These are phyloP conservation scores for Carex sylvatica DNA, from an alignment of 202 grass and related monocot genomes.

Conservation along the genomic window DNA sequence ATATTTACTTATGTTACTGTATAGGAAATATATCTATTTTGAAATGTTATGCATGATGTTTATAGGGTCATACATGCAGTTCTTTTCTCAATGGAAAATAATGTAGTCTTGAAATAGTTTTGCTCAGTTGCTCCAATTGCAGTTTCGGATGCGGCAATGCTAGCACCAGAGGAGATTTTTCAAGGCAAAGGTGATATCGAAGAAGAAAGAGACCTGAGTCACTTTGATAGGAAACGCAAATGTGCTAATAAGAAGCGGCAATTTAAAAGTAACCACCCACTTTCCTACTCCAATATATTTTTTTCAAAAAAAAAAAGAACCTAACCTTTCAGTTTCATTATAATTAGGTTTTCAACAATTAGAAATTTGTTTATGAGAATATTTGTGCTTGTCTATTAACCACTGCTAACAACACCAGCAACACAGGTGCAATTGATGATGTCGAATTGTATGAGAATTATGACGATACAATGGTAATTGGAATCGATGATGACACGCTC, in stretches of 20 bases:
- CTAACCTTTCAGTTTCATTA: not conserved
- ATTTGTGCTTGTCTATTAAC: not conserved
- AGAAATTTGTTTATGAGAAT: not conserved
- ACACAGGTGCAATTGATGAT: too few relatives aligned
- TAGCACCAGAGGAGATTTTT: conserved; percentile 95
- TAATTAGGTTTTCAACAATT: not conserved
- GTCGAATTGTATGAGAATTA: too few relatives aligned
- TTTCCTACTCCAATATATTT: not conserved
- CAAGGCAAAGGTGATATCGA: conserved; percentile 89
- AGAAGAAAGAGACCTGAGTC: conserved; percentile 70
- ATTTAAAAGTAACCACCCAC: conserved; percentile 56
- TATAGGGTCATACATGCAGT: not conserved
- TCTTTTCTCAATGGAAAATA: not conserved
- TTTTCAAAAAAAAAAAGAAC: not conserved
- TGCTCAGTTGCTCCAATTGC: conserved; percentile 89
- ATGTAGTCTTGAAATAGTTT: not conserved
- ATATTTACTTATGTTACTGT: not conserved
- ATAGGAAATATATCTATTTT: not conserved
- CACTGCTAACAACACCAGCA: too few relatives aligned
- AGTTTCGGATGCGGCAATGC: conserved; percentile 86
- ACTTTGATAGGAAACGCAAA: conserved; percentile 67
- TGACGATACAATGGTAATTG: too few relatives aligned
- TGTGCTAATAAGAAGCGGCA: conserved; percentile 91
- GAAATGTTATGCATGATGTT: not conserved
- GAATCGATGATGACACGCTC: too few relatives aligned